These are phyloP conservation scores for Dillenia suffruticosa DNA, from an alignment of 164 flowering plant genomes.

Conservation along the genomic window DNA sequence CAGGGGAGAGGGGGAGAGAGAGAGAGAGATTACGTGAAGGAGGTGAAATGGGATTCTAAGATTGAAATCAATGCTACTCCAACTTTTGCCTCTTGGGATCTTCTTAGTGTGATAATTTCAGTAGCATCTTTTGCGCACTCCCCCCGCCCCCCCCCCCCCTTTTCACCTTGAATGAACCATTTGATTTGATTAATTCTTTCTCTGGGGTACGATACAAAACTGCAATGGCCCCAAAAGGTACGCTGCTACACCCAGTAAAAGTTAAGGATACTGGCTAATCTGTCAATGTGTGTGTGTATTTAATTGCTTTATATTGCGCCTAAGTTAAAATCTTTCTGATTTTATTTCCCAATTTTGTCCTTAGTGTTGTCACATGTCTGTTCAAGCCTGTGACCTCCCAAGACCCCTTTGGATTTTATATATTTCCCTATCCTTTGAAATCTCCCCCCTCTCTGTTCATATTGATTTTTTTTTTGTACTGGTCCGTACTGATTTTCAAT, in stretches of 20 bases:
- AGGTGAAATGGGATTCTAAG: slow-evolving; percentile 9
- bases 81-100: slow-evolving; percentile 13
- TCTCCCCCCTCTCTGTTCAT: too few species aligned
- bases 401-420: too few species aligned
- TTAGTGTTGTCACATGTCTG: slow-evolving; percentile 5
- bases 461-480: too few species aligned
- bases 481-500: too few species aligned
- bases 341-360: slow-evolving; percentile 20
- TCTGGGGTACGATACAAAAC: background rate
- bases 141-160: slow-evolving; percentile 6
- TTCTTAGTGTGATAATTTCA: slow-evolving; percentile 4
- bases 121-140: background rate
- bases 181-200: slow-evolving; percentile 13
- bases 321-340: background rate
- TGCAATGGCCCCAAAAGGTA: background rate
- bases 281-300: slow-evolving; percentile 11
- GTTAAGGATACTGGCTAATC: slow-evolving; percentile 1
- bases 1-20: too few species aligned
- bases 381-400: too few species aligned
- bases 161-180: slow-evolving; percentile 7
- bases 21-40: background rate
- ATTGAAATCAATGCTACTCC: slow-evolving; percentile 2
- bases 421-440: too few species aligned
- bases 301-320: background rate
- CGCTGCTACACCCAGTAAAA: background rate